Evolutionary conservation across 176 grass and related monocot genomes (phyloP), one percentile per base, ranked within the genome.

Genomic region (Saccharum spontaneum): DNA sequence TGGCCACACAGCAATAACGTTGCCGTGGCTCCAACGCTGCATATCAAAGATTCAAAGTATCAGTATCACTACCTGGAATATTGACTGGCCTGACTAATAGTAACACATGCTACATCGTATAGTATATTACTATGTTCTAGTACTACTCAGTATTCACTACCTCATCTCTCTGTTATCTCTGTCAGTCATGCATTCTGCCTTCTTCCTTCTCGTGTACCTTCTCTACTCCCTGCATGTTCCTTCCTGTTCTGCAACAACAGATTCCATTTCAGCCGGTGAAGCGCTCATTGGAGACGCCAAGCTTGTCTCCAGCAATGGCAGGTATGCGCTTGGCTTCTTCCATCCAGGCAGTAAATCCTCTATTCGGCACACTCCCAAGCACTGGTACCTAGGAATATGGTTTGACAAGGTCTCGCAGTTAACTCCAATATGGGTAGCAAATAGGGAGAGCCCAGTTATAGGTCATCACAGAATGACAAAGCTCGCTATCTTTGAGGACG

Each of bases 241-340:
- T 8, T 14, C 40, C 8, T 75, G 69, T 71, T 43, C 85, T 48
- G 30, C 73, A 55, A 73, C 78, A 84, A 22, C 74, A 14, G 26
- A 77, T 59, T 65, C 55, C 4, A 75, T 94, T 20, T 73, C 77
- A 34, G 34, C 24, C 33, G 71, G 77, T 17, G 49, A 89, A 49
- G 69, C 5, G 0, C 82, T 89, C 48, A 15, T 46, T 7, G 61
- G 82, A 37, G 5, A 8, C 30, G 79, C 88, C 76, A 95, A 64
- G 79, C 65, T 81, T 12, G 55, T 67, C 4, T 92, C 87, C 22
- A 15, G 81, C 1, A 77, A 81, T 6, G 87, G 72, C 43, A 86
- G 33, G 75, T 92, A 86, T 30, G 78, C 82, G 30, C 81, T 92
- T 38, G 90, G 87, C 13, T 88, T 92, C 79, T 94, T 89, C 87